Conservation (phyloP, 805 yeast species). For the Metschnikowia peoriensis region DNA sequence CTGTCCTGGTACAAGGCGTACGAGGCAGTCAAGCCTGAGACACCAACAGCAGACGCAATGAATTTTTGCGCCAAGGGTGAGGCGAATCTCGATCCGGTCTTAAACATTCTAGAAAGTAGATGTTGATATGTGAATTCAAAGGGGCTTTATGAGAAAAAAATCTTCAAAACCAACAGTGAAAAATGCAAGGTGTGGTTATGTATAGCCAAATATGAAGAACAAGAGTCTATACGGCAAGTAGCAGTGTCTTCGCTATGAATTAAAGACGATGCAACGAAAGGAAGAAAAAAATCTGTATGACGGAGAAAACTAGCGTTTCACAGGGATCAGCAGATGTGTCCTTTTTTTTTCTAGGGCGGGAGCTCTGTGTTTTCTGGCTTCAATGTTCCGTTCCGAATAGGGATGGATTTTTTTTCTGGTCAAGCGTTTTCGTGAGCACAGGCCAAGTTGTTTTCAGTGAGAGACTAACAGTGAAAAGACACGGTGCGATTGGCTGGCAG, state of each 20-base stretch:
- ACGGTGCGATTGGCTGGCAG: constrained; percentile 22
- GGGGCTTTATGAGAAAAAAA: not conserved
- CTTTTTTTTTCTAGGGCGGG: constrained; percentile 3
- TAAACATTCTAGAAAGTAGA: constrained; percentile 15
- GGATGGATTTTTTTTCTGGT: constrained; percentile 5
- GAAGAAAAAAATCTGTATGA: not conserved
- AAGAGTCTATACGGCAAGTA: constrained; percentile 2
- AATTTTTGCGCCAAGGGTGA: constrained; percentile 42
- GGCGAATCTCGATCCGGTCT: constrained; percentile 16
- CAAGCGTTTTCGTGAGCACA: constrained; percentile 7
- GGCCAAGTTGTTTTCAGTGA: constrained; percentile 6
- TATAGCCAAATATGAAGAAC: not conserved
- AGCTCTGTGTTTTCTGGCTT: constrained; percentile 1
- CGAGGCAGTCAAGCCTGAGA: constrained; percentile 77
- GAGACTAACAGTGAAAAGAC: constrained; percentile 18
- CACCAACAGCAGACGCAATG: constrained; percentile 64
- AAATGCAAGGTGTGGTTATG: constrained; percentile 4
- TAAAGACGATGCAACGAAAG: not conserved
- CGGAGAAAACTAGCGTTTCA: not conserved
- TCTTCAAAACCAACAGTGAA: constrained; percentile 1
- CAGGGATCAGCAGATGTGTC: constrained; percentile 5
- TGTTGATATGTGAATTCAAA: not conserved
- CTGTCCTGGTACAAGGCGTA: constrained; percentile 81
- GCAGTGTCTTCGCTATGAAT: not conserved
- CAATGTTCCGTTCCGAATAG: constrained; percentile 8